These are phyloP conservation scores for Zizania palustris DNA, from an alignment of 202 grass and related monocot genomes.

Conservation along the genomic window DNA sequence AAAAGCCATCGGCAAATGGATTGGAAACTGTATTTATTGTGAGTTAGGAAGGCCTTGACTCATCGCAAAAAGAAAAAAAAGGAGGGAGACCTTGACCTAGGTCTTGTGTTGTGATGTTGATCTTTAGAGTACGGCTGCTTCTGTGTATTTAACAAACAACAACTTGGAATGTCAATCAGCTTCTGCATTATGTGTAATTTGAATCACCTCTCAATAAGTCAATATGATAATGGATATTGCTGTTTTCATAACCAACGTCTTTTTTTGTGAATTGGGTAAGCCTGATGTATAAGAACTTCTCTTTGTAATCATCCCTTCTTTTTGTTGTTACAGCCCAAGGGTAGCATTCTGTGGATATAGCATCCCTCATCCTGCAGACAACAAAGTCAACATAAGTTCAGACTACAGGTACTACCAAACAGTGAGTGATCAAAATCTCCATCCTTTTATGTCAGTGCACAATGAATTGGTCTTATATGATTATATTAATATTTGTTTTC, in stretches of 20 bases:
- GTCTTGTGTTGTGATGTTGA: not conserved
- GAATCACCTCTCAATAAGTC: not conserved
- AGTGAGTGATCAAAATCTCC: not conserved
- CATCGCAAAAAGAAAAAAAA: no score
- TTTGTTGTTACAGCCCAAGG: conserved; percentile 58
- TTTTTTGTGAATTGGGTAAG: not conserved
- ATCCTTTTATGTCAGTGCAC: not conserved
- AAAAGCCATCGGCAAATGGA: not conserved
- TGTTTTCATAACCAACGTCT: not conserved
- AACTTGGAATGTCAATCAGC: not conserved
- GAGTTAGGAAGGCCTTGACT: not conserved
- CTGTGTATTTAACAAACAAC: not conserved
- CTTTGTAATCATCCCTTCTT: not conserved
- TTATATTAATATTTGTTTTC: not conserved
- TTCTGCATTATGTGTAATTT: not conserved
- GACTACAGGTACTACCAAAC: conserved; percentile 45
- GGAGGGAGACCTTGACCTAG: no score
- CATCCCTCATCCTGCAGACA: conserved; percentile 71
- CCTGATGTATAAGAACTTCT: not conserved
- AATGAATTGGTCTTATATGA: not conserved
- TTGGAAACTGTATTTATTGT: not conserved
- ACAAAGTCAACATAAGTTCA: conserved; percentile 66
- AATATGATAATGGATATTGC: not conserved
- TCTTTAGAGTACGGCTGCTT: not conserved
- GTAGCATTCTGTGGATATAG: conserved; percentile 74